Conservation (phyloP, 139 green algal species). For the Parachlorella kessleri region DNA sequence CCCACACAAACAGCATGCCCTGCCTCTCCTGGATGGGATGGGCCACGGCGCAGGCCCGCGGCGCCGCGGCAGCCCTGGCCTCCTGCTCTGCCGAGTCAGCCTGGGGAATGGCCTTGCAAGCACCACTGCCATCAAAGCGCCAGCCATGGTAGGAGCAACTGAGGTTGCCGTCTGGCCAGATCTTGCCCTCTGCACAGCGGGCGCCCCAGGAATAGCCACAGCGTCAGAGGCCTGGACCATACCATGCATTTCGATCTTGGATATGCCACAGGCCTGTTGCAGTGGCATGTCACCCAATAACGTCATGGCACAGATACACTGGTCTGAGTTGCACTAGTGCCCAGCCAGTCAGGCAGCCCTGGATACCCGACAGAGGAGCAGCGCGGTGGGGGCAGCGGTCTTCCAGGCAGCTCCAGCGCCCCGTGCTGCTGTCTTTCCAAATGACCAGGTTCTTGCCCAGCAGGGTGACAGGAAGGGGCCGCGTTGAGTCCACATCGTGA, state of each 20-base stretch:
- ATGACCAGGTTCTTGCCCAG: slow-evolving; percentile 15
- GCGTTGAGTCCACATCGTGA: slow-evolving; percentile 27
- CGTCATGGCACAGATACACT: no score
- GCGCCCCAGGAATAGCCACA: background rate
- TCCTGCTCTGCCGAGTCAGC: background rate
- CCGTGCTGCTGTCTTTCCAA: background rate
- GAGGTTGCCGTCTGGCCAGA: slow-evolving; percentile 37
- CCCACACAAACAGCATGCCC: slow-evolving; percentile 32
- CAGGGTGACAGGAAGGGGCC: background rate
- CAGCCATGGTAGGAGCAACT: slow-evolving; percentile 53
- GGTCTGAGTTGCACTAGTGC: background rate
- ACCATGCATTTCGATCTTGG: no score
- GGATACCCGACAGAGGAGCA: slow-evolving; percentile 27
- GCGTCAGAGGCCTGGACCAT: background rate
- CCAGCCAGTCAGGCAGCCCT: no score
- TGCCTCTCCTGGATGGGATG: background rate
- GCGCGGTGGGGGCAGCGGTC: slow-evolving; percentile 47
- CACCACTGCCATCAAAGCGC: slow-evolving; percentile 35
- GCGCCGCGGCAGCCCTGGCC: background rate
- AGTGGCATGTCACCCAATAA: no score
- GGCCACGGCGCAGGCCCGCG: background rate
- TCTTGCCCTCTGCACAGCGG: slow-evolving; percentile 28
- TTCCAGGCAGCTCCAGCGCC: background rate
- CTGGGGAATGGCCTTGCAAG: slow-evolving; percentile 48
- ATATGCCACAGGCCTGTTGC: no score